Evolutionary conservation across 2,329 filamentous ascomycete species (phyloP), one percentile per base, ranked within the genome.

Genomic region (Ilyonectria destructans): DNA sequence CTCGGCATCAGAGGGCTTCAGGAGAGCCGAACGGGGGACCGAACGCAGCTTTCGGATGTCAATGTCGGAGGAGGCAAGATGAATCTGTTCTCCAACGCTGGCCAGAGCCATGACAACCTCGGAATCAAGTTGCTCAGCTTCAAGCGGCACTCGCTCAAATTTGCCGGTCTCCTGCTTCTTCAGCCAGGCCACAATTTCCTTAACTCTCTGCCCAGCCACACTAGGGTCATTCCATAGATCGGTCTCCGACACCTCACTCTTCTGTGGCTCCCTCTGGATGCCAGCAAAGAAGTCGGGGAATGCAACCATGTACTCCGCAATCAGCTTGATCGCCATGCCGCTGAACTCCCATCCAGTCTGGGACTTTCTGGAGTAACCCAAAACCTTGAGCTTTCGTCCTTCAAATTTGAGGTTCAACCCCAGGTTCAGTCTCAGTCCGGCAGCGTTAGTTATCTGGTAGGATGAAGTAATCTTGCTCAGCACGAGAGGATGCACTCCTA

Each of bases 361-460:
- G 4, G 91, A 91, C 78, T 96, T 96, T 75, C 95, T 92, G 26
- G 96, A 97, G 81, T 98, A 99, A 1, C 96, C 96, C 35, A 99
- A 84, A 7, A 99, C 96, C 83, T 99, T 99, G 74, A 95, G 88
- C 82, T 98, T 97, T 83, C 94, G 96, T 2, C 90, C 94, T 79
- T 99, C 96, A 68, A 99, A 99, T 80, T 99, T 99, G 73, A 99
- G 87, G 77, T 99, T 99, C 69, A 99, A 86, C 0, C 96, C 96
- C 26, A 99, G 85, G 76, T 99, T 99, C 69, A 97, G 87, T 75
- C 93, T 93, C 66, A 95, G 85, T 26, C 93, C 94, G 65, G 94
- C 94, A 4, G 96, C 90, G 19, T 83, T 88, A 64, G 90, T 90
- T 65, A 99, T 93, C 62, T 92, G 93, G 80, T 97, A 98, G 0